Evolutionary conservation across 1,284 basidiomycete species (phyloP).

Genomic region (Sporisorium reilianum): DNA sequence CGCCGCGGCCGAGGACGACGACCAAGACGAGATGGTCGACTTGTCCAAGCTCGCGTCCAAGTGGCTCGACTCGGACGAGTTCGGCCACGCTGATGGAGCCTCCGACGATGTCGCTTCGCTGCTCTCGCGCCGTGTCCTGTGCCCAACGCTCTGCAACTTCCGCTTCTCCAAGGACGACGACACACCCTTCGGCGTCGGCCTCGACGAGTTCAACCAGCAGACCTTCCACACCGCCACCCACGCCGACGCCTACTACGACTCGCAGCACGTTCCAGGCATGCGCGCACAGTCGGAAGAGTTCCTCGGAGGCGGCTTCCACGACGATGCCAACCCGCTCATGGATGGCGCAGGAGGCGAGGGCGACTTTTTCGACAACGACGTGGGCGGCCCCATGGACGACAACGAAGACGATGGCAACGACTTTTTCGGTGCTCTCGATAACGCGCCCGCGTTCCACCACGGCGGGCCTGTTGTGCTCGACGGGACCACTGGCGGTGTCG

Average conservation of each 20-base stretch:
- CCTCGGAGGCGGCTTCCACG: conserved; percentile 17
- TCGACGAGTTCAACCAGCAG: conserved; percentile 50
- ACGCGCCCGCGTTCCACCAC: conserved; percentile 35
- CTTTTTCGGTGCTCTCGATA: conserved; percentile 69
- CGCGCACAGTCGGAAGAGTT: conserved; percentile 39
- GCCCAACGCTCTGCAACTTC: conserved; percentile 61
- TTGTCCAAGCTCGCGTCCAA: conserved; percentile 54
- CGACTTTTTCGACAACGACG: conserved; percentile 42
- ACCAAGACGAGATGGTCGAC: conserved; percentile 43
- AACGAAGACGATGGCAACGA: conserved; percentile 58
- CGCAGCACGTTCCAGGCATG: conserved; percentile 13
- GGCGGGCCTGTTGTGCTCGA: conserved; percentile 43
- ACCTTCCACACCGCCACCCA: conserved; percentile 40
- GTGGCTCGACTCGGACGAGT: conserved; percentile 46
- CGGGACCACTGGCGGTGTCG: conserved; percentile 35
- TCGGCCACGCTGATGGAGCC: conserved; percentile 13
- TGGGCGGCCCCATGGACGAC: conserved; percentile 30
- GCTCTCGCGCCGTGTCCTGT: conserved; percentile 54
- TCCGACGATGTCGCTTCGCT: conserved; percentile 32
- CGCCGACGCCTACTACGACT: conserved; percentile 24
- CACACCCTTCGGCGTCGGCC: conserved; percentile 52
- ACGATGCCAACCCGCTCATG: conserved; percentile 29
- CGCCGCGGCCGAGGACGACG: conserved; percentile 22
- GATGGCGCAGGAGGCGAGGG: conserved; percentile 26
- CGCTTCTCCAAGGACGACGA: conserved; percentile 61